Evolutionary conservation across 495 filamentous ascomycete species (phyloP).

Genomic region (Penicillium waksmanii): DNA sequence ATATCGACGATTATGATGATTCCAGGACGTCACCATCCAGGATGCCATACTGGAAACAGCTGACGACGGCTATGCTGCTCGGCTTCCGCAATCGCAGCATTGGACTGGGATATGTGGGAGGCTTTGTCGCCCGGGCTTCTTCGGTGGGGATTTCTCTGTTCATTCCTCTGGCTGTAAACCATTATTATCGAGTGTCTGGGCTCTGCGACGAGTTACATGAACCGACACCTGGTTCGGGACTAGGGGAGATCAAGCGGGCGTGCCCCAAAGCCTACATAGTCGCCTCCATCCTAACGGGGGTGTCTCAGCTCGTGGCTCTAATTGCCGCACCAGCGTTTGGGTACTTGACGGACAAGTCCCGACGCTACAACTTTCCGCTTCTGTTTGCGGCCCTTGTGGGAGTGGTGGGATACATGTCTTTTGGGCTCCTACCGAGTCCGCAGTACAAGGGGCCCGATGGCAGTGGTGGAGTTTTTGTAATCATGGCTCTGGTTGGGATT

Average conservation of each 20-base stretch:
- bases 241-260: conserved; percentile 71
- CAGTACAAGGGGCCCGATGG: conserved; percentile 63
- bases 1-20: conserved; percentile 11
- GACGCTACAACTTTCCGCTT: conserved; percentile 71
- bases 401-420: conserved; percentile 72
- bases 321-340: conserved; percentile 86
- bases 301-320: conserved; percentile 84
- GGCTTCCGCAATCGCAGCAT: conserved; percentile 77
- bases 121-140: conserved; percentile 94
- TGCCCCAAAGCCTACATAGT: conserved; percentile 85
- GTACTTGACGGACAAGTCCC: conserved; percentile 67
- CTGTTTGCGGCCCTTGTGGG: conserved; percentile 71
- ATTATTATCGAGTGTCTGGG: conserved; percentile 81
- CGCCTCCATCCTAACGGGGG: conserved; percentile 81
- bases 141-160: conserved; percentile 94
- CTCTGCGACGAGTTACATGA: conserved; percentile 68
- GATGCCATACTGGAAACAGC: conserved; percentile 41
- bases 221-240: conserved; percentile 50
- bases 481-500: conserved; percentile 78
- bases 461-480: conserved; percentile 67
- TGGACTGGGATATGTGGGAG: conserved; percentile 85
- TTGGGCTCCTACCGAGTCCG: conserved; percentile 71
- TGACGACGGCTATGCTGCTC: conserved; percentile 69
- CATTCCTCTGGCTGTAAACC: conserved; percentile 88
- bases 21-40: not conserved